Conservation (phyloP, 2,329 filamentous ascomycete species). For the Aspergillus oerlinghausenensis region DNA sequence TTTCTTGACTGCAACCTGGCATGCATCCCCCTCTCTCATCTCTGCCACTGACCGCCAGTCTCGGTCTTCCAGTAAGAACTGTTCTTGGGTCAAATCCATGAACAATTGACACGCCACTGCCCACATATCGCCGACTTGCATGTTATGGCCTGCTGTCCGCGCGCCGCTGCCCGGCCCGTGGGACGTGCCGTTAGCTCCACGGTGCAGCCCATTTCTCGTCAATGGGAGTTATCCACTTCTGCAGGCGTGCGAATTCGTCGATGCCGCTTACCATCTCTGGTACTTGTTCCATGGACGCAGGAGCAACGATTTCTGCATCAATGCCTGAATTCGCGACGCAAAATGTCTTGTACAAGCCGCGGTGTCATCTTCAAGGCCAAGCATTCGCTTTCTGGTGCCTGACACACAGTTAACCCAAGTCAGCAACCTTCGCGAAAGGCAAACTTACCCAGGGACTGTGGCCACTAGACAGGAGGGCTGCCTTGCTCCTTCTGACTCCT, state of each 20-base stretch:
- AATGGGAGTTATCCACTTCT: slow-evolving; percentile 17
- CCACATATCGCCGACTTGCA: slow-evolving; percentile 16
- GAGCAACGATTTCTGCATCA: slow-evolving; percentile 13
- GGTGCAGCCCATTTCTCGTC: slow-evolving; percentile 9
- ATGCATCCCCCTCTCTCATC: not conserved
- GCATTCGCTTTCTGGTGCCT: not conserved
- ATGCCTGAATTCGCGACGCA: slow-evolving; percentile 16
- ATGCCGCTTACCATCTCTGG: not conserved
- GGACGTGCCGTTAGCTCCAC: slow-evolving; percentile 20
- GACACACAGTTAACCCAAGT: not conserved
- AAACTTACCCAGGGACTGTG: not conserved
- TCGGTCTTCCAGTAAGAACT: slow-evolving; percentile 19
- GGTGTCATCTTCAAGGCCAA: slow-evolving; percentile 2
- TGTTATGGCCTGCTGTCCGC: slow-evolving; percentile 19
- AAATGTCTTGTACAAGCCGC: slow-evolving; percentile 7
- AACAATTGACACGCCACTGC: slow-evolving; percentile 3
- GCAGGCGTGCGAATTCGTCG: slow-evolving; percentile 17
- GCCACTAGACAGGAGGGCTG: not conserved
- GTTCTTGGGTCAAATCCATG: slow-evolving; percentile 16
- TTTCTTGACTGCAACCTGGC: not conserved
- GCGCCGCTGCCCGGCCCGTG: slow-evolving; percentile 21
- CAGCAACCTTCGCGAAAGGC: not conserved
- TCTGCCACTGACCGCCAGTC: slow-evolving; percentile 19
- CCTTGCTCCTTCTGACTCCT: not conserved
- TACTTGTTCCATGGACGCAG: slow-evolving; percentile 4